Evolutionary conservation across 805 yeast species (phyloP), one percentile per base, ranked within the genome.

Genomic region (Candida silvatica): DNA sequence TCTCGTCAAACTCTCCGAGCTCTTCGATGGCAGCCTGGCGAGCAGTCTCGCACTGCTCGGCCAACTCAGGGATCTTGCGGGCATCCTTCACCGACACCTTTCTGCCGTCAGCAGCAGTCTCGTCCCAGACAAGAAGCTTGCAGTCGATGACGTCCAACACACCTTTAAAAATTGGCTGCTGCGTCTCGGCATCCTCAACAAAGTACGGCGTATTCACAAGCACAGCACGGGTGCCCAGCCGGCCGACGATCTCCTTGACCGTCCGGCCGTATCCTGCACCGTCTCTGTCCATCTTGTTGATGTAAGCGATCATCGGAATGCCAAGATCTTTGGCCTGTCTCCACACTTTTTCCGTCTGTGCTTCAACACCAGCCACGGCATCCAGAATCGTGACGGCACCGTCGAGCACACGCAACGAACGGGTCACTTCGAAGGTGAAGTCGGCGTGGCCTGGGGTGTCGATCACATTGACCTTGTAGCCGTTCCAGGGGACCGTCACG

Each of bases 381-480:
- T 92, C 98, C 35, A 92, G 59, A 7, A 92, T 83, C 0, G 95
- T 81, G 6, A 92, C 94, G 1, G 90, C 94, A 3, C 97, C 97
- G 60, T 92, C 98, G 7, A 92, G 62, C 2, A 92, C 97, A 42
- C 96, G 69, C 38, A 92, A 66, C 0, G 97, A 80, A 37, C 97
- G 63, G 2, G 76, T 83, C 4, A 92, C 98, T 58, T 92, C 98
- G 55, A 88, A 92, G 0, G 94, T 83, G 56, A 92, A 92, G 59
- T 92, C 98, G 0, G 95, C 97, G 58, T 92, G 98, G 0, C 98
- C 98, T 0, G 98, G 98, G 0, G 98, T 92, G 55, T 92, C 98
- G 17, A 92, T 87, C 37, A 92, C 66, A 55, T 92, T 92, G 48
- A 92, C 77, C 44, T 74, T 76, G 49, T 75, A 72, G 11, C 50